Conservation (phyloP, 768 basidiomycete species). For the Fomitopsis pulvina region DNA sequence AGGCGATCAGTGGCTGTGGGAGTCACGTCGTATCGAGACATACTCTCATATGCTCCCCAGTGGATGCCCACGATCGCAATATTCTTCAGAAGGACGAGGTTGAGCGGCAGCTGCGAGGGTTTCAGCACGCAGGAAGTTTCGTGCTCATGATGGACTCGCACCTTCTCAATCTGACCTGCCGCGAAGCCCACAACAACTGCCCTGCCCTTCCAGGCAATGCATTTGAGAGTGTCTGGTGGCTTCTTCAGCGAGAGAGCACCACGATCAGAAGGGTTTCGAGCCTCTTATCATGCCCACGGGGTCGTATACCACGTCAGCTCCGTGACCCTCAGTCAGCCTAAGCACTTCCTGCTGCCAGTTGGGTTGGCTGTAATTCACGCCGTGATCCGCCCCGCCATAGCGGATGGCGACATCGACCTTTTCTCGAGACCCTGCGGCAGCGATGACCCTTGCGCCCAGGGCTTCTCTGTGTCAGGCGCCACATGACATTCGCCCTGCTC, state of each 20-base stretch:
- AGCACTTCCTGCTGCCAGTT: slow-evolving; percentile 91
- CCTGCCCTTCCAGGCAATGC: slow-evolving; percentile 91
- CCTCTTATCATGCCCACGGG: slow-evolving; percentile 78
- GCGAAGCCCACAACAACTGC: slow-evolving; percentile 93
- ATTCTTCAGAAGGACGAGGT: slow-evolving; percentile 36
- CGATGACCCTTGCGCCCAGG: slow-evolving; percentile 91
- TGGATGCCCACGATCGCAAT: slow-evolving; percentile 72
- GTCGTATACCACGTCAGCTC: slow-evolving; percentile 84
- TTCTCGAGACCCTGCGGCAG: slow-evolving; percentile 72
- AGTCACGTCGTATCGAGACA: slow-evolving; percentile 21
- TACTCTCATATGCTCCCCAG: slow-evolving; percentile 79
- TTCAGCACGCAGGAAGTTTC: background rate
- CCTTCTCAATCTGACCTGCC: slow-evolving; percentile 79
- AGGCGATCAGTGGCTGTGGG: background rate
- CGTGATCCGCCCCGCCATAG: slow-evolving; percentile 77
- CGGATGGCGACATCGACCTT: slow-evolving; percentile 77
- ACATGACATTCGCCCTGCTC: too few relatives aligned
- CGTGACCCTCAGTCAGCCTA: slow-evolving; percentile 74
- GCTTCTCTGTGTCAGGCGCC: too few relatives aligned
- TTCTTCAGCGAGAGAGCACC: slow-evolving; percentile 5
- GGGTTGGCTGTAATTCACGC: slow-evolving; percentile 67
- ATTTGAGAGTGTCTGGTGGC: slow-evolving; percentile 74
- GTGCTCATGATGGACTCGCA: slow-evolving; percentile 20
- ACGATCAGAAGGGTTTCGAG: slow-evolving; percentile 13
- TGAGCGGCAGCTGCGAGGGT: slow-evolving; percentile 70